Evolutionary conservation across 768 basidiomycete species (phyloP).

Genomic region (Astraeus odoratus): DNA sequence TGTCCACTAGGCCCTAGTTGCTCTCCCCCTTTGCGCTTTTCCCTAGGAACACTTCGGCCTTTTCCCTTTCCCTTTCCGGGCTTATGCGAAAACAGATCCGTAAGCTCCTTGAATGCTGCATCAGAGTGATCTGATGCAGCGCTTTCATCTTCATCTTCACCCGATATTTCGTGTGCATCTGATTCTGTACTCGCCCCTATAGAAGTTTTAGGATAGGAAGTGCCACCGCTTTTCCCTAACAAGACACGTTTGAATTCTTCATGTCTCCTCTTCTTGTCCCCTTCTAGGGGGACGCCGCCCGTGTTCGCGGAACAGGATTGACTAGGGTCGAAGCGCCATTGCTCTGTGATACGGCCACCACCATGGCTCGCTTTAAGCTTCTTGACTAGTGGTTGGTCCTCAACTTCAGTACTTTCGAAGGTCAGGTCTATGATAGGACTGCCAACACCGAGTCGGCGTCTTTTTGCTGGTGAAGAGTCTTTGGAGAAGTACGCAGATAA

Average conservation of each 20-base stretch:
- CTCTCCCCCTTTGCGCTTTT: slow-evolving; percentile 31
- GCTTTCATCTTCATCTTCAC: slow-evolving; percentile 20
- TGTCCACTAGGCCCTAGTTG: slow-evolving; percentile 60
- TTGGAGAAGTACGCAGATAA: slow-evolving; percentile 38
- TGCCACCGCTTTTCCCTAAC: slow-evolving; percentile 37
- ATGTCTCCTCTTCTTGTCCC: slow-evolving; percentile 39
- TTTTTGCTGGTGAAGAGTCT: slow-evolving; percentile 16
- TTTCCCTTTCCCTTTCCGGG: slow-evolving; percentile 31
- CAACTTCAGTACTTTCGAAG: slow-evolving; percentile 28
- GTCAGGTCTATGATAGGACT: slow-evolving; percentile 49
- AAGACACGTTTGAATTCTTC: slow-evolving; percentile 50
- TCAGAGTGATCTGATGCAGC: slow-evolving; percentile 38
- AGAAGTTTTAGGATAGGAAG: slow-evolving; percentile 18
- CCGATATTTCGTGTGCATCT: slow-evolving; percentile 16
- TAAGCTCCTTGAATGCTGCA: slow-evolving; percentile 39
- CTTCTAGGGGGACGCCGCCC: slow-evolving; percentile 16
- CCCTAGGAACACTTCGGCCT: slow-evolving; percentile 19
- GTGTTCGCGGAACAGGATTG: slow-evolving; percentile 1
- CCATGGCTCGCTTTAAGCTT: slow-evolving; percentile 18
- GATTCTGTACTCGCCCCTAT: slow-evolving; percentile 10
- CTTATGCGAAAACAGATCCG: slow-evolving; percentile 38
- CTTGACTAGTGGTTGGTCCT: slow-evolving; percentile 23
- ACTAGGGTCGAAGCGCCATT: slow-evolving; percentile 40
- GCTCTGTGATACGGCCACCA: slow-evolving; percentile 22
- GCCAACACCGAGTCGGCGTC: slow-evolving; percentile 18